phyloP scores from a whole-genome alignment of 1,284 basidiomycete genomes.

The Marasmius tenuissimus region DNA sequence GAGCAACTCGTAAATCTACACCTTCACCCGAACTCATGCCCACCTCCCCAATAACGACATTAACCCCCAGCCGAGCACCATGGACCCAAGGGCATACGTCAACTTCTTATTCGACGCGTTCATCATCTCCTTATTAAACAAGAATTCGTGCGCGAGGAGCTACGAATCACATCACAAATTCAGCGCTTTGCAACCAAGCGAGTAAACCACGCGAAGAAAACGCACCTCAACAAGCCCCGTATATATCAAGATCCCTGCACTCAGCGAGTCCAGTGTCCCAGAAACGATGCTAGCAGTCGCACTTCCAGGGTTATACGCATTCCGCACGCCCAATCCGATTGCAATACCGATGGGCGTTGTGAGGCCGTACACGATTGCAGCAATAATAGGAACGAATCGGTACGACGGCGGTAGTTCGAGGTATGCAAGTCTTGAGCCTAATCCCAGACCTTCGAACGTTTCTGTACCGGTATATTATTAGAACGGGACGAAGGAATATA shows the following conservation, averaged over 20 bases:
- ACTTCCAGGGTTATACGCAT: slow-evolving; percentile 80
- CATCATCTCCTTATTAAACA: slow-evolving; percentile 86
- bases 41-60: slow-evolving; percentile 88
- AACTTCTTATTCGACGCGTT: slow-evolving; percentile 63
- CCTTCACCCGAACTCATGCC: slow-evolving; percentile 49
- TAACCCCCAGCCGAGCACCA: slow-evolving; percentile 75
- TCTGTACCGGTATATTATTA: slow-evolving; percentile 42
- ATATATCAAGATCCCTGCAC: slow-evolving; percentile 88
- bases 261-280: slow-evolving; percentile 84
- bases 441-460: slow-evolving; percentile 89
- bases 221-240: slow-evolving; percentile 86
- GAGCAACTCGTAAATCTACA: no score
- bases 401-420: slow-evolving; percentile 64
- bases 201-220: slow-evolving; percentile 4
- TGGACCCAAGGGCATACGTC: slow-evolving; percentile 69
- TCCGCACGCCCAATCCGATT: slow-evolving; percentile 79
- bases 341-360: slow-evolving; percentile 87
- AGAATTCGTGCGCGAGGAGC: slow-evolving; percentile 90
- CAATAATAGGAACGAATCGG: slow-evolving; percentile 63
- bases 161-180: slow-evolving; percentile 25
- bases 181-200: no score
- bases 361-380: slow-evolving; percentile 71
- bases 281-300: slow-evolving; percentile 77
- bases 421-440: slow-evolving; percentile 83
- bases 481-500: slow-evolving; percentile 1